Evolutionary conservation across 108 stramenopile species (phyloP).

Genomic region (Skeletonema costatum): DNA sequence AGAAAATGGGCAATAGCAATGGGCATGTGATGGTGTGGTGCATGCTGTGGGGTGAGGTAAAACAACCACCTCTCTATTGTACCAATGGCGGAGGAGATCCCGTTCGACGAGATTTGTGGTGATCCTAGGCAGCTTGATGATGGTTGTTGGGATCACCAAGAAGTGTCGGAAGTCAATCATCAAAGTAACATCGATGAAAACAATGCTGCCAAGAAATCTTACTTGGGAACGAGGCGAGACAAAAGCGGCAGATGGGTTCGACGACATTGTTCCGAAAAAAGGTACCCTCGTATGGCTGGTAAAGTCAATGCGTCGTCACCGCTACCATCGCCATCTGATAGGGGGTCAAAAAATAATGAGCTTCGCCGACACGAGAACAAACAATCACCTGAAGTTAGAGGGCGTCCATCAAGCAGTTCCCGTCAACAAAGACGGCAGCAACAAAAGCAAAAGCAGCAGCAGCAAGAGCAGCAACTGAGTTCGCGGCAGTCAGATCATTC

Average conservation of each 20-base stretch:
- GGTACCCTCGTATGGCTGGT: conserved; percentile 34
- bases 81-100: background rate
- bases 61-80: background rate
- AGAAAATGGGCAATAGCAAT: too few species aligned
- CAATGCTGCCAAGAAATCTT: background rate
- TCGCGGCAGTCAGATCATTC: conserved; percentile 43
- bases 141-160: too few species aligned
- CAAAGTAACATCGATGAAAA: background rate
- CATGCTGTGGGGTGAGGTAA: too few species aligned
- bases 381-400: background rate
- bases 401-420: conserved; percentile 5
- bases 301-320: background rate
- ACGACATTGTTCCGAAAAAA: conserved; percentile 27
- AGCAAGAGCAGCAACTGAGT: conserved; percentile 30
- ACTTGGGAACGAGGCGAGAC: conserved; percentile 27
- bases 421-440: conserved; percentile 8
- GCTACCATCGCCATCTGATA: background rate
- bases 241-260: conserved; percentile 29
- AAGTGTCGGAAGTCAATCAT: background rate
- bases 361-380: background rate
- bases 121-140: background rate
- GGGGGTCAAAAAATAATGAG: background rate
- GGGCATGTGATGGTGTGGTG: too few species aligned
- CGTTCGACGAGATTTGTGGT: background rate
- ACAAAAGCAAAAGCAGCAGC: background rate